Evolutionary conservation across 2,329 filamentous ascomycete species (phyloP).

Genomic region (Coniochaeta sp.): DNA sequence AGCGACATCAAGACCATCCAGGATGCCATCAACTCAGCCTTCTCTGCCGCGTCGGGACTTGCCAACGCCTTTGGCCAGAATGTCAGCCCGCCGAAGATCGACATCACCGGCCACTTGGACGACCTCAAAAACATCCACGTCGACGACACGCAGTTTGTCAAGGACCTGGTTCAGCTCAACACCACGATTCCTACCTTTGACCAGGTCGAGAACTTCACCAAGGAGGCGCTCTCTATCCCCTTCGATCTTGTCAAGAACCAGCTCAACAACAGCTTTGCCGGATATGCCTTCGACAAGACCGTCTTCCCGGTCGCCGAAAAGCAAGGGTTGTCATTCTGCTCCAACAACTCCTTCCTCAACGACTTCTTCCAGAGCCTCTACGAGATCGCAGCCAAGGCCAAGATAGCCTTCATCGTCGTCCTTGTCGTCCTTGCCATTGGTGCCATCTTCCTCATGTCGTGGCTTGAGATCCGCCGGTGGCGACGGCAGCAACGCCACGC

Average conservation of each 20-base stretch:
- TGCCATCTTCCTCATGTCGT: conserved; percentile 72
- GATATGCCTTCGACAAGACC: conserved; percentile 70
- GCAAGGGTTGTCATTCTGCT: conserved; percentile 79
- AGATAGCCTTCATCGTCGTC: conserved; percentile 69
- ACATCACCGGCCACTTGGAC: conserved; percentile 58
- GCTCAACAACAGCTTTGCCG: conserved; percentile 63
- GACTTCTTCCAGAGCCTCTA: conserved; percentile 74
- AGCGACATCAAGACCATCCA: conserved; percentile 32
- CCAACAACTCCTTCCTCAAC: conserved; percentile 72
- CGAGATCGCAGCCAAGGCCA: conserved; percentile 57
- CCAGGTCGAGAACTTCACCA: conserved; percentile 75
- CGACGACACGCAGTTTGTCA: conserved; percentile 56
- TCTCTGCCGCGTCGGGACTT: conserved; percentile 32
- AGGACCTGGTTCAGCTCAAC: conserved; percentile 66
- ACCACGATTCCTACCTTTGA: conserved; percentile 73
- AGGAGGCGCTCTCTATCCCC: conserved; percentile 65
- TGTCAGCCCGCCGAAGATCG: conserved; percentile 35
- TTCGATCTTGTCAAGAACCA: conserved; percentile 72
- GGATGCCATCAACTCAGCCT: conserved; percentile 47
- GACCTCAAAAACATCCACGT: conserved; percentile 65
- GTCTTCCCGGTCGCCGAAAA: conserved; percentile 80
- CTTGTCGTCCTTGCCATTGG: conserved; percentile 64
- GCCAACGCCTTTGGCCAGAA: conserved; percentile 25
- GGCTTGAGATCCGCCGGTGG: conserved; percentile 72
- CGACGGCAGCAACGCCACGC: conserved; percentile 63